A percentile compares a stretch with the other conserved stretches of the same genome.
These are phyloP conservation scores for Aspergillus tubingensis DNA, from an alignment of 2,329 filamentous ascomycete genomes.

Conservation along the genomic window DNA sequence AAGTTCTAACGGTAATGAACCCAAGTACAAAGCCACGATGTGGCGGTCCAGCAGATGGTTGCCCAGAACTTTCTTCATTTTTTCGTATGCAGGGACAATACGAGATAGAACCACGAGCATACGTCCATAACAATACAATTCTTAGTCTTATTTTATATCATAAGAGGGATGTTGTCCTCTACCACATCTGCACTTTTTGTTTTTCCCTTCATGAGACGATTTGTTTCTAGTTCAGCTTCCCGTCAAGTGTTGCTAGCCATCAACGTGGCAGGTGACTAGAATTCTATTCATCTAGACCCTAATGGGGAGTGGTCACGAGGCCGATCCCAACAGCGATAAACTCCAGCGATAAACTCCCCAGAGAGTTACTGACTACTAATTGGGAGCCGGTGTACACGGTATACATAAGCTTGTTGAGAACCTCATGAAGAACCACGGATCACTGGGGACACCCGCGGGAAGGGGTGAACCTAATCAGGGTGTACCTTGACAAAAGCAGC, in stretches of 20 bases:
- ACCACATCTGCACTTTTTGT: background rate
- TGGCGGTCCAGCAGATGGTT: background rate
- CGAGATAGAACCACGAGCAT: background rate
- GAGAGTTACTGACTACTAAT: background rate
- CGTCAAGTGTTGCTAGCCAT: background rate
- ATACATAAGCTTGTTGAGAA: slow-evolving; percentile 1
- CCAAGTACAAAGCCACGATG: background rate
- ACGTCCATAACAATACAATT: background rate
- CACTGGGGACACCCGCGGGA: background rate
- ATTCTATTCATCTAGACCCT: background rate
- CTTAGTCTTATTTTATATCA: background rate
- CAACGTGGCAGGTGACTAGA: background rate
- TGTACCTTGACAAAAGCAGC: slow-evolving; percentile 5
- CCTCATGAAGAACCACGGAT: slow-evolving; percentile 4
- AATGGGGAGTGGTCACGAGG: background rate
- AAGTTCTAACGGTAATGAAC: too few species aligned
- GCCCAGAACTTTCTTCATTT: background rate
- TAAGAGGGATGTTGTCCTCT: background rate
- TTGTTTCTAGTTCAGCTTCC: background rate
- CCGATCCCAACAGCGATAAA: background rate
- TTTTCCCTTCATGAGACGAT: background rate
- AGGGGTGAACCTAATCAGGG: slow-evolving; percentile 4
- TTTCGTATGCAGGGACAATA: background rate
- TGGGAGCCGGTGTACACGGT: background rate
- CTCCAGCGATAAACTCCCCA: background rate